Percentiles rank a stretch among this genome's conserved stretches.
These are phyloP conservation scores for Aspergillus pseudoglaucus DNA, from an alignment of 2,329 filamentous ascomycete species.

Conservation along the genomic window DNA sequence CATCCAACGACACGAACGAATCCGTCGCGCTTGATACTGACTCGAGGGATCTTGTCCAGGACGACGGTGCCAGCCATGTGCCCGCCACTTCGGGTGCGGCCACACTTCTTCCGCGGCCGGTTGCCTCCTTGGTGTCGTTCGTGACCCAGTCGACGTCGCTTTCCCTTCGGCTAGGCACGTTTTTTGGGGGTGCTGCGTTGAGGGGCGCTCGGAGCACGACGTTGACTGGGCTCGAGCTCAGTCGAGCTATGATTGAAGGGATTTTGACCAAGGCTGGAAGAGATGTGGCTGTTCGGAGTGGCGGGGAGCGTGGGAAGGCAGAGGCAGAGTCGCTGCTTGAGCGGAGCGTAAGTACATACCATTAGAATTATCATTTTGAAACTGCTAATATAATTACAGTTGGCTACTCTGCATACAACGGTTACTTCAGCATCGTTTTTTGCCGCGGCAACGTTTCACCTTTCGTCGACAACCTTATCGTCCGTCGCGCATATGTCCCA, in stretches of 20 bases:
- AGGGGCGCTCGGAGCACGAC: constrained; percentile 40
- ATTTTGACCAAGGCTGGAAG: constrained; percentile 39
- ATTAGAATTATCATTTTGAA: background rate
- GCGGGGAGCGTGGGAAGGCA: constrained; percentile 40
- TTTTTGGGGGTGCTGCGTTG: constrained; percentile 38
- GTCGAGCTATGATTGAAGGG: constrained; percentile 39
- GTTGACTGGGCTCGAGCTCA: constrained; percentile 39
- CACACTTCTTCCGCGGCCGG: constrained; percentile 34
- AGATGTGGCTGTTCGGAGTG: constrained; percentile 39
- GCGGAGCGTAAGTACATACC: constrained; percentile 33
- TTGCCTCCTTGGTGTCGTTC: constrained; percentile 40
- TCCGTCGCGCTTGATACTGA: background rate
- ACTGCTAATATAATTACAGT: constrained; percentile 22
- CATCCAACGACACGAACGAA: background rate
- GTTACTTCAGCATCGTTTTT: constrained; percentile 44
- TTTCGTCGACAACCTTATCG: constrained; percentile 39
- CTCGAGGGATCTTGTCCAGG: constrained; percentile 1
- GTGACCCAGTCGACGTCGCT: constrained; percentile 41
- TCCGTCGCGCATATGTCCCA: constrained; percentile 39
- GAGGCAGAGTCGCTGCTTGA: constrained; percentile 42
- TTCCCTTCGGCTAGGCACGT: constrained; percentile 38
- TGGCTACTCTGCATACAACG: constrained; percentile 38
- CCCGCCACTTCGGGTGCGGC: constrained; percentile 27
- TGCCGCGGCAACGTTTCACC: constrained; percentile 40
- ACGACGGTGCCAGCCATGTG: constrained; percentile 14